phyloP scores from a whole-genome alignment of 306 rosid genomes.

The Lupinus albus region DNA sequence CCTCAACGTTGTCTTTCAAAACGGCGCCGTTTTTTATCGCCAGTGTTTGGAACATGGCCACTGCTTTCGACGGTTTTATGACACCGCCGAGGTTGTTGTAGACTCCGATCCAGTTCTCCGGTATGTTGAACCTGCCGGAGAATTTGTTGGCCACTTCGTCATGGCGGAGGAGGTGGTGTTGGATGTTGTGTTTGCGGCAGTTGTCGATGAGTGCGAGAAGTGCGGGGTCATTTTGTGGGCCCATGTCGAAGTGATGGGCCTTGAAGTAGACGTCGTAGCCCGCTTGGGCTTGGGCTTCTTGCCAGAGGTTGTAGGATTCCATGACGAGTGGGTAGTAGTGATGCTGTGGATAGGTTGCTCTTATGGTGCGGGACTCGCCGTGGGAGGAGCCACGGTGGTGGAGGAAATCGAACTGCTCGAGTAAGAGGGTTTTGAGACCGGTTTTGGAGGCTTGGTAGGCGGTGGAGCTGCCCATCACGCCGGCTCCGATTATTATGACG shows the following conservation, averaged over 20 bases:
- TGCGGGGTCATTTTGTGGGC: slow-evolving; percentile 18
- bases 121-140: slow-evolving; percentile 57
- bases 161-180: slow-evolving; percentile 43
- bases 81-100: slow-evolving; percentile 62
- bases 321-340: slow-evolving; percentile 62
- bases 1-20: slow-evolving; percentile 62
- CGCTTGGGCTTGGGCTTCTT: slow-evolving; percentile 55
- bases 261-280: slow-evolving; percentile 72
- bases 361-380: slow-evolving; percentile 98
- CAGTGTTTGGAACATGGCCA: slow-evolving; percentile 75
- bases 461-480: slow-evolving; percentile 86
- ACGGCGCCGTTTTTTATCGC: slow-evolving; percentile 70
- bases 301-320: slow-evolving; percentile 76
- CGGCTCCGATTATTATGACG: slow-evolving; percentile 76
- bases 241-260: slow-evolving; percentile 74
- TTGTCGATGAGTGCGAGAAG: slow-evolving; percentile 47
- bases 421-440: slow-evolving; percentile 57
- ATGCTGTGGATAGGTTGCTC: slow-evolving; percentile 67
- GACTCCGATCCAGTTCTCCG: slow-evolving; percentile 68
- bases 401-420: slow-evolving; percentile 89
- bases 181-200: slow-evolving; percentile 41
- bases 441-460: slow-evolving; percentile 68
- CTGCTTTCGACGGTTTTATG: slow-evolving; percentile 84
- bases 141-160: slow-evolving; percentile 43
- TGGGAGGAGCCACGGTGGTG: slow-evolving; percentile 98